Conservation (phyloP, 129 eudicot species). For the Flaveria brownii region DNA sequence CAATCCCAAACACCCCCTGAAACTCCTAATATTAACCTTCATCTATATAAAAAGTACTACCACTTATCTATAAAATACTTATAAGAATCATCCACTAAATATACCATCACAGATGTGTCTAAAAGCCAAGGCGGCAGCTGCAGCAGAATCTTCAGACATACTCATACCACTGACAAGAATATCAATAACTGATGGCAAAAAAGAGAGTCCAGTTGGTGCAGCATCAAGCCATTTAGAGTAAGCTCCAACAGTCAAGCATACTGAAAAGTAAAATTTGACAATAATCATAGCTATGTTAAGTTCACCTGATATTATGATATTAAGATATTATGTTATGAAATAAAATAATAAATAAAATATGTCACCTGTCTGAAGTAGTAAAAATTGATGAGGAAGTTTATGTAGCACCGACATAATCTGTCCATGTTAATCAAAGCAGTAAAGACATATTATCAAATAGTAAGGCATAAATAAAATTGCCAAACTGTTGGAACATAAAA, state of each 20-base stretch:
- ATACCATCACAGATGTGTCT: slow-evolving; percentile 94
- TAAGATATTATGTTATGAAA: slow-evolving; percentile 7
- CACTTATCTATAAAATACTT: background rate
- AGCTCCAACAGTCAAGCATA: slow-evolving; percentile 92
- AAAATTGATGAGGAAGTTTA: slow-evolving; percentile 85
- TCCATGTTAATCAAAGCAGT: slow-evolving; percentile 20
- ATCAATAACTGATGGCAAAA: slow-evolving; percentile 79
- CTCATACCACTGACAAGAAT: slow-evolving; percentile 97
- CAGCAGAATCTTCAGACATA: slow-evolving; percentile 91
- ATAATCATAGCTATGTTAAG: slow-evolving; percentile 16
- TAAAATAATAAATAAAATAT: slow-evolving; percentile 19
- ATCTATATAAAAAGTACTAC: background rate
- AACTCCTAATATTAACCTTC: background rate
- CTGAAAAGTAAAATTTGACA: slow-evolving; percentile 34
- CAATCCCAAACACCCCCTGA: background rate
- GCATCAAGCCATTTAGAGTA: slow-evolving; percentile 97
- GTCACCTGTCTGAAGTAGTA: slow-evolving; percentile 90
- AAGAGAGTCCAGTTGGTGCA: slow-evolving; percentile 73
- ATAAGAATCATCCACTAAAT: background rate
- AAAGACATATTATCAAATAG: slow-evolving; percentile 7
- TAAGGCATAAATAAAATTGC: background rate
- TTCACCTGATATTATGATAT: background rate
- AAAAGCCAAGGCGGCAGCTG: slow-evolving; percentile 97
- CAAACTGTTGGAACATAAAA: background rate
- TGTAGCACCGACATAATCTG: slow-evolving; percentile 95